A percentile compares a stretch with the other conserved stretches of the same genome.
phyloP scores from a whole-genome alignment of 257 asterid genomes.

The Solanum megistacrolobum region DNA sequence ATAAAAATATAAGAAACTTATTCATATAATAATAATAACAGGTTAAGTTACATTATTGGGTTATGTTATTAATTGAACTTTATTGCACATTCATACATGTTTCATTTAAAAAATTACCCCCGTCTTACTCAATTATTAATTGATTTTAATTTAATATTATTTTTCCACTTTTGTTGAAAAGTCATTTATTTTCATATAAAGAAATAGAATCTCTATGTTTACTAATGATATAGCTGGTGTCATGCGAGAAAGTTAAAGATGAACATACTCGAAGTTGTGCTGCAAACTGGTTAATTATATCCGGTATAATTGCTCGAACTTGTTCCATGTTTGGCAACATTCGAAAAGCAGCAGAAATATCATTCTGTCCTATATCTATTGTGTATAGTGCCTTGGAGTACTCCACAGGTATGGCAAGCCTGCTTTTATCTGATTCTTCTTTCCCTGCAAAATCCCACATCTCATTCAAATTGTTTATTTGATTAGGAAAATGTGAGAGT shows the following conservation, averaged over 20 bases:
- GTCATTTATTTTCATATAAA: background rate
- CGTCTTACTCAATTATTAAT: background rate
- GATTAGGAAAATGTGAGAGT: background rate
- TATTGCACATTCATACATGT: background rate
- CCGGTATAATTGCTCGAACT: conserved; percentile 19
- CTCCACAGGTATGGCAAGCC: conserved; percentile 30
- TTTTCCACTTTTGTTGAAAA: background rate
- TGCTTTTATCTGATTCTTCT: background rate
- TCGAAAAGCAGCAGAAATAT: conserved; percentile 23
- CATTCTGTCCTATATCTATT: conserved; percentile 45
- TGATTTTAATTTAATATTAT: too few relatives aligned
- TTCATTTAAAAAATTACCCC: background rate
- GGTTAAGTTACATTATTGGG: background rate
- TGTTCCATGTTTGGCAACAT: conserved; percentile 12
- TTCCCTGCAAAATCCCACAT: conserved; percentile 9
- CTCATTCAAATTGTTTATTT: background rate
- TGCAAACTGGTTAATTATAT: conserved; percentile 25
- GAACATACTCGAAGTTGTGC: conserved; percentile 21
- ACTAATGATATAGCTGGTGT: too few relatives aligned
- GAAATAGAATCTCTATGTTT: too few relatives aligned
- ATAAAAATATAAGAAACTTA: background rate
- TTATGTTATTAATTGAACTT: too few relatives aligned
- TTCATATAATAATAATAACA: background rate
- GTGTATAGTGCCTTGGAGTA: conserved; percentile 39
- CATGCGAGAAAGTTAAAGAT: background rate